Evolutionary conservation across 2,329 filamentous ascomycete species (phyloP).

Genomic region (Elsinoe australis): DNA sequence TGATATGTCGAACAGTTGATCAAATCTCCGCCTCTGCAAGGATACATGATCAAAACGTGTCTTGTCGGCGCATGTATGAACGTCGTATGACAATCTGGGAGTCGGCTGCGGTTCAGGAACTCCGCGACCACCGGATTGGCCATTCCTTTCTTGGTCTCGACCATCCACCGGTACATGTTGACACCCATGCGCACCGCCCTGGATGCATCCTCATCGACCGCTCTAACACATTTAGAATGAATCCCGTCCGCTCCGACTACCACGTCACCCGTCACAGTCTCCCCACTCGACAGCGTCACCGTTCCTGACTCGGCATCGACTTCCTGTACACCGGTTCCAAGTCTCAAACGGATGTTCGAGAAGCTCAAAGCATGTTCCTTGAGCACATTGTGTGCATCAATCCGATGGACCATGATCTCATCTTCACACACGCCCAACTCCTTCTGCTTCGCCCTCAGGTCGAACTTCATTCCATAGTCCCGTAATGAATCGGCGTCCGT

Average conservation of each 20-base stretch:
- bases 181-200: neutral
- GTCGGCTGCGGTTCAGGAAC: neutral
- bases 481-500: constrained; percentile 19
- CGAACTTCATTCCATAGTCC: constrained; percentile 12
- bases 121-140: neutral
- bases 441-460: constrained; percentile 17
- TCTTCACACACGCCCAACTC: constrained; percentile 18
- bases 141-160: neutral
- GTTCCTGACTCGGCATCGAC: constrained; percentile 20
- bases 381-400: constrained; percentile 22
- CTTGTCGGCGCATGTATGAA: constrained; percentile 6
- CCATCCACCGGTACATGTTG: constrained; percentile 17
- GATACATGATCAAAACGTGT: constrained; percentile 10
- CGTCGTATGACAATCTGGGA: constrained; percentile 12
- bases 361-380: constrained; percentile 17
- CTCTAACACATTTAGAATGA: constrained; percentile 7
- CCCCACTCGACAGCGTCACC: constrained; percentile 19
- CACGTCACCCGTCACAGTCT: constrained; percentile 20
- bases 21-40: constrained; percentile 11
- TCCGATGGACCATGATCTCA: constrained; percentile 22
- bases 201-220: constrained; percentile 10
- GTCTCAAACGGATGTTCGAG: constrained; percentile 18
- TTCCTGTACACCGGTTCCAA: constrained; percentile 19
- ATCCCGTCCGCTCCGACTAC: constrained; percentile 24
- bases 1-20: constrained; percentile 17